A percentile compares a stretch with the other conserved stretches of the same genome.
Conservation (phyloP, 108 stramenopile species). For the Epithemia pelagica region DNA sequence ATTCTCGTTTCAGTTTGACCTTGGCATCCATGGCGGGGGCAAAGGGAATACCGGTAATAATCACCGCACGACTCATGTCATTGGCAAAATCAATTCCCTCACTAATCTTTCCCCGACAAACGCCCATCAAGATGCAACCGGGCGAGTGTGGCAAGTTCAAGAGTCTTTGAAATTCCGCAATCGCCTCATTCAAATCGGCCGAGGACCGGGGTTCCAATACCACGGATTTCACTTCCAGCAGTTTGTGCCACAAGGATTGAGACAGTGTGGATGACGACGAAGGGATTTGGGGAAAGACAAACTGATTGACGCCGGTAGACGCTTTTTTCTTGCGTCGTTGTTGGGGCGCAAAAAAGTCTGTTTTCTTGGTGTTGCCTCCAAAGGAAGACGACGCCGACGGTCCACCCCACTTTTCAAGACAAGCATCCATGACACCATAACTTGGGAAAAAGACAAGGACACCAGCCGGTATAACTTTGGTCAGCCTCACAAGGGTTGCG, state of each 20-base stretch:
- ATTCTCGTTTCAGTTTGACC: slow-evolving; percentile 90
- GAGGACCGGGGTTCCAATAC: slow-evolving; percentile 80
- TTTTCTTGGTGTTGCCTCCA: slow-evolving; percentile 7
- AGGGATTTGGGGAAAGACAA: slow-evolving; percentile 35
- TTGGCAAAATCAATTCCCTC: slow-evolving; percentile 94
- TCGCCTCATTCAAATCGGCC: slow-evolving; percentile 75
- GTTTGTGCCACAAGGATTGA: slow-evolving; percentile 63
- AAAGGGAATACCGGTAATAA: slow-evolving; percentile 97
- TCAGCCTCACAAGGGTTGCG: slow-evolving; percentile 71
- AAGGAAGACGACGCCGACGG: slow-evolving; percentile 27
- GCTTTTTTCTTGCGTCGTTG: slow-evolving; percentile 23
- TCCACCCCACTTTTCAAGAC: slow-evolving; percentile 75
- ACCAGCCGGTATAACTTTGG: slow-evolving; percentile 83
- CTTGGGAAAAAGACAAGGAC: slow-evolving; percentile 96
- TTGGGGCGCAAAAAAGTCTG: slow-evolving; percentile 37
- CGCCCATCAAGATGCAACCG: slow-evolving; percentile 89
- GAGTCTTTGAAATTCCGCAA: slow-evolving; percentile 82
- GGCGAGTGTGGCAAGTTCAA: slow-evolving; percentile 53
- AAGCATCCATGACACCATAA: slow-evolving; percentile 83
- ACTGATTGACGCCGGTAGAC: slow-evolving; percentile 16
- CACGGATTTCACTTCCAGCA: slow-evolving; percentile 60
- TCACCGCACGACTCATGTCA: slow-evolving; percentile 88
- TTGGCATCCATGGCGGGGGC: slow-evolving; percentile 91
- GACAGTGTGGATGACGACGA: slow-evolving; percentile 30
- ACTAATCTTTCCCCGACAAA: slow-evolving; percentile 90